A percentile compares a stretch with the other conserved stretches of the same genome.
Conservation (phyloP, 345 rosid species). For the Citrus inodora region DNA sequence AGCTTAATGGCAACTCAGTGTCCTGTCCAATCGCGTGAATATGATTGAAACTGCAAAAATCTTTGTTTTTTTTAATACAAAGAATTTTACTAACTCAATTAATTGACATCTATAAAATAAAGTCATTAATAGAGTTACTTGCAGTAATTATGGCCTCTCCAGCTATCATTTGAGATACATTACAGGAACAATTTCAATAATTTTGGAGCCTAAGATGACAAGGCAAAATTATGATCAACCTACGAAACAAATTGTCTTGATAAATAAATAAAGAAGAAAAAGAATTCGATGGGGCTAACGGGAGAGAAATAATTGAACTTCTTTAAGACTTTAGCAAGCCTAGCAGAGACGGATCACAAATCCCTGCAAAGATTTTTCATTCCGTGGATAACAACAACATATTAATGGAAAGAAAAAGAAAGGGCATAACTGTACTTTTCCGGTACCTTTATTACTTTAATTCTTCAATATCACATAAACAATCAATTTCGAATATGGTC, state of each 20-base stretch:
- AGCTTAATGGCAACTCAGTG: too few relatives aligned
- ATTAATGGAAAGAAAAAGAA: not conserved
- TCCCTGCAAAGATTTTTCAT: not conserved
- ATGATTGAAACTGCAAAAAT: too few relatives aligned
- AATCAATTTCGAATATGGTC: slow-evolving; percentile 25
- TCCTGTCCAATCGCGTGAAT: too few relatives aligned
- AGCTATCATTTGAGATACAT: too few relatives aligned
- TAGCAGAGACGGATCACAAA: slow-evolving; percentile 5
- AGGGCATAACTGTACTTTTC: slow-evolving; percentile 14
- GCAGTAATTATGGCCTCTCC: too few relatives aligned
- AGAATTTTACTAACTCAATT: too few relatives aligned
- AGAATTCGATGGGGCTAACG: not conserved
- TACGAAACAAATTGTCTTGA: not conserved
- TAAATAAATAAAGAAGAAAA: not conserved
- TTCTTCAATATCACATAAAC: not conserved
- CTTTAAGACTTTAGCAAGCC: slow-evolving; percentile 2
- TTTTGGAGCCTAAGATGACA: not conserved
- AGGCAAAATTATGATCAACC: not conserved
- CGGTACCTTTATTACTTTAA: slow-evolving; percentile 20
- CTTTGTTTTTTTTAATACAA: too few relatives aligned
- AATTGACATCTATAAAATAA: too few relatives aligned
- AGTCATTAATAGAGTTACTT: too few relatives aligned
- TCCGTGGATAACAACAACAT: slow-evolving; percentile 1
- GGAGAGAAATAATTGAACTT: not conserved
- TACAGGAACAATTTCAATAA: too few relatives aligned